Conservation (phyloP, 371 early-diverging fungal genomes). For the Apophysomyces elegans region DNA sequence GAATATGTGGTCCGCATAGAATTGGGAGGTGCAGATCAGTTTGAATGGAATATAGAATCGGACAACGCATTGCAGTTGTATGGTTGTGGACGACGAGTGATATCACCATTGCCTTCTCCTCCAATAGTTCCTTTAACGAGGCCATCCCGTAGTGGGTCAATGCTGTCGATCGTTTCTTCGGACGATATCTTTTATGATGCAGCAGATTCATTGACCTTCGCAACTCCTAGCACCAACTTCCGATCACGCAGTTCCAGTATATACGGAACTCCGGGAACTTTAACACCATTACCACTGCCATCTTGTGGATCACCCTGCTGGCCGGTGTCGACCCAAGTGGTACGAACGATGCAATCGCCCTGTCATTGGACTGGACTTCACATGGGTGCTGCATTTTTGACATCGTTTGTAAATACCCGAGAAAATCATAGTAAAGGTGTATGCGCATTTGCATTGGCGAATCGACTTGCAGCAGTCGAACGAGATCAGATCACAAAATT, state of each 20-base stretch:
- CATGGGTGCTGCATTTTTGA: constrained; percentile 45
- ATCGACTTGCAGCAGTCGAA: constrained; percentile 8
- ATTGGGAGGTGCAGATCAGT: constrained; percentile 38
- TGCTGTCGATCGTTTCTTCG: constrained; percentile 13
- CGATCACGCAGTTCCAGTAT: constrained; percentile 20
- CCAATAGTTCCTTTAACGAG: constrained; percentile 10
- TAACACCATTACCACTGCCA: constrained; percentile 23
- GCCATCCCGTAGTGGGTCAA: constrained; percentile 21
- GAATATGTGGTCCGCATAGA: constrained; percentile 18
- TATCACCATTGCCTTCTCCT: constrained; percentile 1
- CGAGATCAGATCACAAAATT: constrained; percentile 15
- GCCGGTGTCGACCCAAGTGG: constrained; percentile 7
- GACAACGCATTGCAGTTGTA: constrained; percentile 40
- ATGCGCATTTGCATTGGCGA: constrained; percentile 15
- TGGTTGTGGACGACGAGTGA: constrained; percentile 21
- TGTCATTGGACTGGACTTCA: constrained; percentile 38
- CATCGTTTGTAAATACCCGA: constrained; percentile 32
- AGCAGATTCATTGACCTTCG: constrained; percentile 17
- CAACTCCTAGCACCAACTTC: constrained; percentile 1
- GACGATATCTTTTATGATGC: constrained; percentile 47
- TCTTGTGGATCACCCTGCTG: constrained; percentile 10
- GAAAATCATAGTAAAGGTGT: constrained; percentile 14
- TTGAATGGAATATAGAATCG: constrained; percentile 38
- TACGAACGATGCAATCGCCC: neutral
- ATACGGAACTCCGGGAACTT: constrained; percentile 35